Evolutionary conservation across 495 filamentous ascomycete genomes (phyloP), one percentile per base, ranked within the genome.

Genomic region (Penicillium verhagenii): DNA sequence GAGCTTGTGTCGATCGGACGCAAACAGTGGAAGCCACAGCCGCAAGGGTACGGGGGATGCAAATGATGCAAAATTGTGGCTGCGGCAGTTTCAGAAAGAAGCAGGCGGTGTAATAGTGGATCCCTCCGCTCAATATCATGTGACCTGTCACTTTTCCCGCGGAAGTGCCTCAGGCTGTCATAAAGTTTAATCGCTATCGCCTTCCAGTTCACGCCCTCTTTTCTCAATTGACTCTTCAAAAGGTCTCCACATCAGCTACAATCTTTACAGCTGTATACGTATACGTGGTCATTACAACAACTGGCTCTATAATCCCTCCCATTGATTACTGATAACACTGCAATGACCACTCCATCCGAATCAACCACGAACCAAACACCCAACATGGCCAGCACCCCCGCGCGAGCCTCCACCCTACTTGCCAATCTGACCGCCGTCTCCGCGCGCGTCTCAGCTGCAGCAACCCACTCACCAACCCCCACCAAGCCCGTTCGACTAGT

Each of bases 401-500:
- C 72, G 46, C 72, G 75, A 44, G 66, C 72, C 45, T 45, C 67
- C 20, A 63, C 68, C 6, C 73, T 77, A 18, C 54, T 76, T 52
- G 48, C 69, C 46, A 77, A 77, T 59, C 62, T 77, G 31, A 48
- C 62, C 47, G 50, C 66, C 20, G 73, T 78, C 21, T 57, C 61
- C 10, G 50, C 68, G 11, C 72, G 70, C 45, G 54, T 78, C 58
- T 60, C 61, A 44, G 55, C 68, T 26, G 68, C 73, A 28, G 39
- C 65, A 14, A 26, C 60, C 11, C 54, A 52, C 20, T 43, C 61
- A 18, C 42, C 58, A 19, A 49, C 46, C 19, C 46, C 63, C 19
- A 46, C 43, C 54, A 69, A 70, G 55, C 54, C 69, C 10, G 53
- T 95, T 50, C 87, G 94, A 18, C 78, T 97, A 21, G 88, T 98